A percentile compares a stretch with the other conserved stretches of the same genome.
Conservation (phyloP, 352 stramenopile species). For the Phytophthora citrophthora region DNA sequence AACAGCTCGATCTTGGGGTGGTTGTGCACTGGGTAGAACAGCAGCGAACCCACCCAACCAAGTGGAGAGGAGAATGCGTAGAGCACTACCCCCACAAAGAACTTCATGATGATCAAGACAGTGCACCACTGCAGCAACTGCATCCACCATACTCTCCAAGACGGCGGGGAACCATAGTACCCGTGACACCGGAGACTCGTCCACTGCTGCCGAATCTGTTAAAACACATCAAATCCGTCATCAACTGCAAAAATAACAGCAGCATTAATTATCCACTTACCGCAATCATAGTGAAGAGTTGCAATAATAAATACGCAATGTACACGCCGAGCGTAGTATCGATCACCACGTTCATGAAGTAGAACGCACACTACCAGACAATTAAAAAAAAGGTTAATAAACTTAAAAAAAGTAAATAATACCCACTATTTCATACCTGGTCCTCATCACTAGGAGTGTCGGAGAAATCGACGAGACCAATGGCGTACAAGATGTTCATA, state of each 20-base stretch:
- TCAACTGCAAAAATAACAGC: neutral
- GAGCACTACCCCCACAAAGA: slow-evolving; percentile 66
- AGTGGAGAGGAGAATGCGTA: slow-evolving; percentile 68
- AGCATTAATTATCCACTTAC: slow-evolving; percentile 31
- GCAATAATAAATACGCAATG: slow-evolving; percentile 80
- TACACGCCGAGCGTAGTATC: slow-evolving; percentile 85
- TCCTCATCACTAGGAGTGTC: slow-evolving; percentile 59
- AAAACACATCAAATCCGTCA: slow-evolving; percentile 8
- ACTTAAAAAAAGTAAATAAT: neutral
- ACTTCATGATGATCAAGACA: slow-evolving; percentile 73
- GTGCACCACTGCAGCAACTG: slow-evolving; percentile 74
- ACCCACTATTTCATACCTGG: slow-evolving; percentile 41
- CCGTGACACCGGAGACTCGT: slow-evolving; percentile 63
- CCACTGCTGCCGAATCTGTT: slow-evolving; percentile 64
- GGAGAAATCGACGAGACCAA: slow-evolving; percentile 69
- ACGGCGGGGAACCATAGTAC: slow-evolving; percentile 72
- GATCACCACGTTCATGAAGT: slow-evolving; percentile 90
- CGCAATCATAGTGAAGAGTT: slow-evolving; percentile 60
- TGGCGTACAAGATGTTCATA: slow-evolving; percentile 81
- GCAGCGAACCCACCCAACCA: slow-evolving; percentile 58
- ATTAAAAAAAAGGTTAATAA: slow-evolving; percentile 1
- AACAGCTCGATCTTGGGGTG: slow-evolving; percentile 81
- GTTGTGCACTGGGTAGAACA: slow-evolving; percentile 76
- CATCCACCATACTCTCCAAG: slow-evolving; percentile 63
- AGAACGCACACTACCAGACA: slow-evolving; percentile 70